These are phyloP conservation scores for Thelonectria rubi DNA, from an alignment of 2,329 filamentous ascomycete genomes.

Conservation along the genomic window DNA sequence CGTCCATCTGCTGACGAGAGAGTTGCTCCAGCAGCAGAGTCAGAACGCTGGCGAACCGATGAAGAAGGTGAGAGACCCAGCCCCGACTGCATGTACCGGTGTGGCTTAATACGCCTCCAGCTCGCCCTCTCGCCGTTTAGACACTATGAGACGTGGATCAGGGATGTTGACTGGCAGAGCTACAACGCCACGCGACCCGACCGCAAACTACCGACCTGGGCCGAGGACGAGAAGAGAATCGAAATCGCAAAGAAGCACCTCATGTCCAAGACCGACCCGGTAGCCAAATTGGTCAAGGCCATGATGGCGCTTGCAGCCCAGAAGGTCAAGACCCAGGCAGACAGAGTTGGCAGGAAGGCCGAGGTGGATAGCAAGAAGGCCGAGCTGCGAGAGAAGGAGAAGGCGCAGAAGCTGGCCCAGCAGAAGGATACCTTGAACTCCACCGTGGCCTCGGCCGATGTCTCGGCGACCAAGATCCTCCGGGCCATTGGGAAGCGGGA, in stretches of 20 bases:
- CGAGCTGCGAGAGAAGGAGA: too few species aligned
- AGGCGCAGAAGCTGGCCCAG: too few species aligned
- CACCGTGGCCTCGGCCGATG: too few species aligned
- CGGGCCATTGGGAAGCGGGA: not conserved
- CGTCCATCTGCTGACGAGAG: not conserved
- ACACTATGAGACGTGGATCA: not conserved
- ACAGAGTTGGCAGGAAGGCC: too few species aligned
- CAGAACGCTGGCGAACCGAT: not conserved
- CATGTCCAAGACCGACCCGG: not conserved
- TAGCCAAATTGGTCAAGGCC: not conserved
- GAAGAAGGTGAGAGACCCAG: too few species aligned
- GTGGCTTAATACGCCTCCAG: too few species aligned
- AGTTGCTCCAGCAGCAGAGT: not conserved
- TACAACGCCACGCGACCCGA: not conserved
- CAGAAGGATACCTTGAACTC: too few species aligned
- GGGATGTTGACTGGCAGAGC: not conserved
- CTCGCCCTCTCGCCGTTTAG: not conserved
- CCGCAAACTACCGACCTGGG: not conserved
- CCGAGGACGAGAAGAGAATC: not conserved
- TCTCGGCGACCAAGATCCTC: not conserved
- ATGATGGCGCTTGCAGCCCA: too few species aligned
- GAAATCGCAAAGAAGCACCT: not conserved
- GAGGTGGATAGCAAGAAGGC: too few species aligned
- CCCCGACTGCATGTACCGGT: too few species aligned
- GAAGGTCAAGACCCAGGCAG: too few species aligned